Base-by-base conservation (phyloP, 2,329 filamentous ascomycete genomes). In the Xylaria sp. region DNA sequence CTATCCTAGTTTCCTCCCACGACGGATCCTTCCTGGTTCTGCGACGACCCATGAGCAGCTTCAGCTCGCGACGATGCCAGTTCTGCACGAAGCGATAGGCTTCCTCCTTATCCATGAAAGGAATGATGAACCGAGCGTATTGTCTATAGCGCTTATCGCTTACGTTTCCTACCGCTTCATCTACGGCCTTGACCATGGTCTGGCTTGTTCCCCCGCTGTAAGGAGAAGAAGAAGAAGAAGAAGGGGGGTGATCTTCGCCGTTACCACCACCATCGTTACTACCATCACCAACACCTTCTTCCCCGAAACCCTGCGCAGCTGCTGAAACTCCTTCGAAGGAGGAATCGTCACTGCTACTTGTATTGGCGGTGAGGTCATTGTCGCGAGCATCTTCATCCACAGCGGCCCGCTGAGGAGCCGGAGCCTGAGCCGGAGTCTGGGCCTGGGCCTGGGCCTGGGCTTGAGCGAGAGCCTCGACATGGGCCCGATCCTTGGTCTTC, bases 51-150 rank as follows among this genome's bases (percentile, higher is more conserved):
- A 74, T 72, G 21, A 37, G 69, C 27, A 78, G 48, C 63, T 50
- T 70, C 65, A 84, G 72, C 64, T 78, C 75, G 65, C 81, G 77
- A 27, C 79, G 78, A 72, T 85, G 82, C 82, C 82, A 84, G 60
- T 71, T 68, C 68, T 84, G 78, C 35, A 83, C 82, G 70, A 87
- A 87, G 63, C 84, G 81, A 63, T 81, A 83, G 23, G 88, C 88
- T 69, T 88, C 87, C 10, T 80, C 79, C 59, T 84, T 80, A n/a
- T 86, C 85, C 16, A 81, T 75, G 69, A 92, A 90, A 4, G 85
- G 83, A 25, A 91, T 73, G 16, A 91, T 79, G 80, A 87, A 88
- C 48, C 85, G 79, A 42, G 75, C 73, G 63, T 78, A 82, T 71
- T 60, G 67, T n/a, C 60, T 73, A 21, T 53, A 25, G n/a, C 44